A percentile compares a stretch with the other conserved stretches of the same genome.
Evolutionary conservation across 2,329 filamentous ascomycete genomes (phyloP).

Genomic region (Aspergillus pseudoviridinutans): DNA sequence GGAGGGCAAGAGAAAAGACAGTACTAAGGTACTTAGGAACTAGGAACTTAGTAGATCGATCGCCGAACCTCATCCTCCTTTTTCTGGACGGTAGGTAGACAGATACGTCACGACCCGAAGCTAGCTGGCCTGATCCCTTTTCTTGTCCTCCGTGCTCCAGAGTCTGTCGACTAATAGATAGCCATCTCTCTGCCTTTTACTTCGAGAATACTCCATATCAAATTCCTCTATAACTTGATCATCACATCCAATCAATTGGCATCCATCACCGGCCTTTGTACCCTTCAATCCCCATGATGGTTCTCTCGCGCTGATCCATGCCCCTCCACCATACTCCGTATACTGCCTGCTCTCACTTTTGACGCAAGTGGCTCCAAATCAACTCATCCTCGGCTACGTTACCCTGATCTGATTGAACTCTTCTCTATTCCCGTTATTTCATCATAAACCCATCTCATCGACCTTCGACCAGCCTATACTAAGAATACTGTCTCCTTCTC

Average conservation of each 20-base stretch:
- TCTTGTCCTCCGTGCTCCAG: not conserved
- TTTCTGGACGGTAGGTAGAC: not conserved
- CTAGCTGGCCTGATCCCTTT: not conserved
- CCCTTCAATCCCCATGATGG: not conserved
- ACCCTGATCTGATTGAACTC: not conserved
- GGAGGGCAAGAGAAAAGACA: no score
- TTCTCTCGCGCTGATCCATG: not conserved
- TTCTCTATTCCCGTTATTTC: not conserved
- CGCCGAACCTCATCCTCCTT: not conserved
- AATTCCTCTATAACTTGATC: not conserved
- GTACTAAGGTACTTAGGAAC: no score
- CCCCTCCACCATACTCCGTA: no score
- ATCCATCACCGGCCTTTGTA: not conserved
- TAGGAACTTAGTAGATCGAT: not conserved
- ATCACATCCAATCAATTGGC: not conserved
- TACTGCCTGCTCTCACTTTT: slow-evolving; percentile 20
- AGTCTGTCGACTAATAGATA: not conserved
- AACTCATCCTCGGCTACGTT: not conserved
- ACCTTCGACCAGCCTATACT: not conserved
- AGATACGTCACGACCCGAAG: not conserved
- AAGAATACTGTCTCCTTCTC: not conserved
- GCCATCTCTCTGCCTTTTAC: not conserved
- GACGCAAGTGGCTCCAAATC: slow-evolving; percentile 26
- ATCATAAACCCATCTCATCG: not conserved
- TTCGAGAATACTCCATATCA: not conserved